Conservation (phyloP, 768 basidiomycete genomes). For the Lentinula sp. region DNA sequence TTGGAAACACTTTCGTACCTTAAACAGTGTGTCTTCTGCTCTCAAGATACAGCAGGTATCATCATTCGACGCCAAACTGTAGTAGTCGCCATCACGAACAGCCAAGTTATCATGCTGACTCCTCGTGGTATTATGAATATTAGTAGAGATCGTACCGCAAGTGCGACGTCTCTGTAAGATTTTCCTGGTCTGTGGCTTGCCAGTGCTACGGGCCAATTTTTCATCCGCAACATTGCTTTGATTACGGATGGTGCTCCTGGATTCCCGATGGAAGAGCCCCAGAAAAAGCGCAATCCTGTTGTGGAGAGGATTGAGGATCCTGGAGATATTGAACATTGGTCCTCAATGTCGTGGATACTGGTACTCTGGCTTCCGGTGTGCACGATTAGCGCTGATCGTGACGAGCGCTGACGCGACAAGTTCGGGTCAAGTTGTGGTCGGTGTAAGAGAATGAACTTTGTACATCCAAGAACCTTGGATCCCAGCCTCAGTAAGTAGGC, state of each 20-base stretch:
- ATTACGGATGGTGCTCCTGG: background rate
- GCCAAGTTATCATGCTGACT: background rate
- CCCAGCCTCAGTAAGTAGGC: background rate
- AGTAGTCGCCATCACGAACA: conserved; percentile 1
- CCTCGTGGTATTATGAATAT: background rate
- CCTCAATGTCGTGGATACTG: background rate
- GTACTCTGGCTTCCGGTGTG: background rate
- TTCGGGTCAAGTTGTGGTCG: background rate
- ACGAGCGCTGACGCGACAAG: background rate
- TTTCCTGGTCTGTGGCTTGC: background rate
- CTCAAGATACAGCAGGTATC: conserved; percentile 56
- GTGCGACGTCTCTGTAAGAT: background rate
- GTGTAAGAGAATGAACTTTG: background rate
- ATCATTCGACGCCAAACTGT: background rate
- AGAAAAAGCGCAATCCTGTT: conserved; percentile 1
- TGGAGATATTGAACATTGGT: conserved; percentile 2
- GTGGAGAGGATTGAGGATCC: background rate
- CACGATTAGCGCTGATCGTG: background rate
- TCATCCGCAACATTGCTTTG: background rate
- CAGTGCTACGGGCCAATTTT: background rate
- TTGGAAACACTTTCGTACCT: conserved; percentile 30
- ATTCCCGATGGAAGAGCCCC: background rate
- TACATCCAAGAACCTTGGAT: background rate
- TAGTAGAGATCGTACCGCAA: background rate
- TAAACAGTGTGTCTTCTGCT: conserved; percentile 59